Evolutionary conservation across 2,329 filamentous ascomycete species (phyloP).

Genomic region (Neopestalotiopsis rosae): DNA sequence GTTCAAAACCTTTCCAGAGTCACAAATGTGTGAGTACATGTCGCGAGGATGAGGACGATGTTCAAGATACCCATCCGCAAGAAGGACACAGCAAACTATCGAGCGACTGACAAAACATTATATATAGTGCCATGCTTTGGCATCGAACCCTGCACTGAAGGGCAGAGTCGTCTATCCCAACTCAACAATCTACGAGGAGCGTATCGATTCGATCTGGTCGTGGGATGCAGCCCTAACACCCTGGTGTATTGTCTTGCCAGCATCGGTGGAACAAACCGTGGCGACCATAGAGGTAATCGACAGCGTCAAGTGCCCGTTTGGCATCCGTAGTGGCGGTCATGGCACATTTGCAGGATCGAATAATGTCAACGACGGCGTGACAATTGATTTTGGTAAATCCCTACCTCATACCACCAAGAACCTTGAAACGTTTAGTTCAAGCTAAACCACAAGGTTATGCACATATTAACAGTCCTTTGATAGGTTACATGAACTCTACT

Average conservation of each 20-base stretch:
- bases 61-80: too few species aligned
- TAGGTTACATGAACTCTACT: slow-evolving; percentile 30
- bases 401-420: neutral
- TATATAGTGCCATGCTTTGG: neutral
- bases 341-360: slow-evolving; percentile 11
- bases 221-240: slow-evolving; percentile 5
- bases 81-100: neutral
- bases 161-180: slow-evolving; percentile 9
- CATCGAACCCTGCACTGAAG: neutral
- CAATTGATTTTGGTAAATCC: slow-evolving; percentile 21
- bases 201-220: slow-evolving; percentile 9
- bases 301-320: slow-evolving; percentile 22
- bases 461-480: neutral
- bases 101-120: neutral
- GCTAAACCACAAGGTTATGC: slow-evolving; percentile 17
- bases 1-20: neutral
- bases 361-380: slow-evolving; percentile 21
- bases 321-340: slow-evolving; percentile 20
- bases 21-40: neutral
- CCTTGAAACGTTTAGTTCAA: neutral
- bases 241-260: slow-evolving; percentile 17
- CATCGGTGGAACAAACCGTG: slow-evolving; percentile 14
- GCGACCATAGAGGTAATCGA: slow-evolving; percentile 17
- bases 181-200: neutral
- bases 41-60: too few species aligned